Evolutionary conservation across 805 yeast genomes (phyloP).

Genomic region (Saccharomycopsis oosterbeekiorum): DNA sequence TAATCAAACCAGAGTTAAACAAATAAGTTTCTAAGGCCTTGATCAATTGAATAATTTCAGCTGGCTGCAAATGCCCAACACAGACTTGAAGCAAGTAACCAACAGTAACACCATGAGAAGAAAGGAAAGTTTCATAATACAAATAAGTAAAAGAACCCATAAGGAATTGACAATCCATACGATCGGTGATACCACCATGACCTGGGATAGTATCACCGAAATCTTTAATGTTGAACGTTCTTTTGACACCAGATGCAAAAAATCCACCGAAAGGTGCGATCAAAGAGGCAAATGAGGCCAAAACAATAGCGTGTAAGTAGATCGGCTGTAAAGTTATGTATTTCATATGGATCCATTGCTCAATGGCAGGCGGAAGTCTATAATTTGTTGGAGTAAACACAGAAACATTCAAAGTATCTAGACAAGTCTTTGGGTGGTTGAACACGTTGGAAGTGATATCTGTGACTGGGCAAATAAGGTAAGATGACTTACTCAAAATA

Average conservation of each 20-base stretch:
- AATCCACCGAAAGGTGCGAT: constrained; percentile 99
- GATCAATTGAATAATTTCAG: constrained; percentile 56
- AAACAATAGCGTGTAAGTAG: constrained; percentile 74
- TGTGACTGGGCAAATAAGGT: constrained; percentile 80
- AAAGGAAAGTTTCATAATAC: constrained; percentile 86
- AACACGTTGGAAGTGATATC: constrained; percentile 54
- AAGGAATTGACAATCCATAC: constrained; percentile 94
- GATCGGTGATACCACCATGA: constrained; percentile 95
- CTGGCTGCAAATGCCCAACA: constrained; percentile 55
- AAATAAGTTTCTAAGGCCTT: constrained; percentile 49
- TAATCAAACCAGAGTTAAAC: constrained; percentile 23
- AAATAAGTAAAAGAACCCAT: constrained; percentile 95
- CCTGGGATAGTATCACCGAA: constrained; percentile 99
- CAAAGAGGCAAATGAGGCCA: constrained; percentile 91
- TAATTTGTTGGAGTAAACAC: constrained; percentile 77
- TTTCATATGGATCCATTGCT: constrained; percentile 36
- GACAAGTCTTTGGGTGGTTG: constrained; percentile 60
- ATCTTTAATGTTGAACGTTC: constrained; percentile 93
- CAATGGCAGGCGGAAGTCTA: constrained; percentile 61
- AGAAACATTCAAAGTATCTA: constrained; percentile 43
- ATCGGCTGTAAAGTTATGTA: constrained; percentile 68
- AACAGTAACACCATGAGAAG: constrained; percentile 59
- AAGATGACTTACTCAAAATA: constrained; percentile 53
- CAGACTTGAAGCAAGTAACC: constrained; percentile 70
- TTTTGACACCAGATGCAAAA: constrained; percentile 93